Evolutionary conservation across 2,329 filamentous ascomycete species (phyloP).

Genomic region (Penicillium sp.): DNA sequence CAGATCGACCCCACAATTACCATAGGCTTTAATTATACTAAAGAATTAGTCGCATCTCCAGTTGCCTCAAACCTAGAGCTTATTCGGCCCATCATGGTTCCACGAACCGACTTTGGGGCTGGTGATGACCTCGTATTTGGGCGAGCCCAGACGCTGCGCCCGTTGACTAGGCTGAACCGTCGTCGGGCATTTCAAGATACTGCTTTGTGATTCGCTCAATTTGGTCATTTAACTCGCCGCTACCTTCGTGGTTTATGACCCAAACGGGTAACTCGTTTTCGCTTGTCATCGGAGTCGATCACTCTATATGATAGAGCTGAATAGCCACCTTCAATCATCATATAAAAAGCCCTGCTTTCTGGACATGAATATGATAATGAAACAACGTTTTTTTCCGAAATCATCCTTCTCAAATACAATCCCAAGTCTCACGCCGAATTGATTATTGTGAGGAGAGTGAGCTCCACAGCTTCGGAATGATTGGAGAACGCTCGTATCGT

Average conservation of each 20-base stretch:
- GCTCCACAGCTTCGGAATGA: slow-evolving; percentile 5
- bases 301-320: not conserved
- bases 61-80: not conserved
- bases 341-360: not conserved
- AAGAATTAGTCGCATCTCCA: not conserved
- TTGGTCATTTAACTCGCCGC: not conserved
- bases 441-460: not conserved
- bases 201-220: not conserved
- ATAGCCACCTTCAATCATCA: not conserved
- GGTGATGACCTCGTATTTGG: slow-evolving; percentile 11
- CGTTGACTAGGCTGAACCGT: not conserved
- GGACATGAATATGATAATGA: not conserved
- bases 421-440: not conserved
- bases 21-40: not conserved
- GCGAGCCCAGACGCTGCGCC: not conserved
- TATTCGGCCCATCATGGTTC: not conserved
- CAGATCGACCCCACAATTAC: not conserved
- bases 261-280: slow-evolving; percentile 18
- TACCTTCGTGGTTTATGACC: slow-evolving; percentile 7
- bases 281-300: slow-evolving; percentile 6
- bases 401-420: not conserved
- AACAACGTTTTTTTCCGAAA: not conserved
- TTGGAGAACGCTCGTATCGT: slow-evolving; percentile 30
- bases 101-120: not conserved
- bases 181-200: not conserved